phyloP scores from a whole-genome alignment of 306 rosid genomes.

The Elaeagnus macrophylla region DNA sequence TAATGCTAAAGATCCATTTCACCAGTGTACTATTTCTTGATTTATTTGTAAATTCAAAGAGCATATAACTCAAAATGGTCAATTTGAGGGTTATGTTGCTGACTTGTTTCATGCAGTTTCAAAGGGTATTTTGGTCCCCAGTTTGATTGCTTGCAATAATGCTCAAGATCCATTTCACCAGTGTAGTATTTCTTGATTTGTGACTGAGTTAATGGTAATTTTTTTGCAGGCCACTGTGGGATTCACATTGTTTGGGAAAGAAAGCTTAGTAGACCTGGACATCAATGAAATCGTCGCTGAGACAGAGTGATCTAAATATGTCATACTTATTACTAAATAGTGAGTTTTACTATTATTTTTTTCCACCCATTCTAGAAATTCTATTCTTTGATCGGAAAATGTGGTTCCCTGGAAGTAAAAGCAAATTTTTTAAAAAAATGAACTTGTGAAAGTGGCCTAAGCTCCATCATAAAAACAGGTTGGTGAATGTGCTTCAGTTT shows the following conservation, averaged over 20 bases:
- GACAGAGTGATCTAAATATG: slow-evolving; percentile 23
- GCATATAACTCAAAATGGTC: slow-evolving; percentile 8
- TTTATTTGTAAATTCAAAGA: too few relatives aligned
- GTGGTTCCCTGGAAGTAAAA: not conserved
- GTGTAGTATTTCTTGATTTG: slow-evolving; percentile 1
- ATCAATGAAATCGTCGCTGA: slow-evolving; percentile 46
- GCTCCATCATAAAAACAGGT: not conserved
- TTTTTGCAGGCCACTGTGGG: slow-evolving; percentile 78
- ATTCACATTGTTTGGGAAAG: slow-evolving; percentile 76
- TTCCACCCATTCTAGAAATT: not conserved
- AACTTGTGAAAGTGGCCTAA: not conserved
- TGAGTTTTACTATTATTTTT: slow-evolving; percentile 22
- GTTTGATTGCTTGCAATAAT: not conserved
- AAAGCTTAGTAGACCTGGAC: slow-evolving; percentile 63
- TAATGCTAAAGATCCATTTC: too few relatives aligned
- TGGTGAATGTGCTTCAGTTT: too few relatives aligned
- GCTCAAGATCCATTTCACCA: not conserved
- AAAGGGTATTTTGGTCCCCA: slow-evolving; percentile 9
- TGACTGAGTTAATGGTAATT: slow-evolving; percentile 1
- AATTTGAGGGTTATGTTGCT: not conserved
- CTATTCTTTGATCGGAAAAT: not conserved
- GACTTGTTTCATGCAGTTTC: slow-evolving; percentile 5
- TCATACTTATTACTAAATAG: slow-evolving; percentile 17
- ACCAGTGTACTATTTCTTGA: slow-evolving; percentile 1
- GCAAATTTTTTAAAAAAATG: not conserved